Evolutionary conservation across 768 basidiomycete species (phyloP).

Genomic region (Kwoniella europaea): DNA sequence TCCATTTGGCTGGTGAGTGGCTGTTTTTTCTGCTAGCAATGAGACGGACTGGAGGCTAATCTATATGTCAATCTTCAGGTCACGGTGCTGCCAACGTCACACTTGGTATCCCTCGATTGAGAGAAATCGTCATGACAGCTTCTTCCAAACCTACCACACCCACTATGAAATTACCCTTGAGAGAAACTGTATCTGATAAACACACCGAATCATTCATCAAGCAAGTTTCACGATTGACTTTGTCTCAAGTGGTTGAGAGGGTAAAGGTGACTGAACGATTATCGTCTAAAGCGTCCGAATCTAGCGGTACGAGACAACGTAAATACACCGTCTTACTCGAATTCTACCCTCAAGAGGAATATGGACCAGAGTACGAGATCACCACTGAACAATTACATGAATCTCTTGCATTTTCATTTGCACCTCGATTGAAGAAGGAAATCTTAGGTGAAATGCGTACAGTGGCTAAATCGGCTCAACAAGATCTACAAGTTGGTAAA

Average conservation of each 20-base stretch:
- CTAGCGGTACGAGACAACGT: slow-evolving; percentile 71
- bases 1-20: slow-evolving; percentile 99
- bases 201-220: slow-evolving; percentile 83
- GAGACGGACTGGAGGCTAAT: too few species aligned
- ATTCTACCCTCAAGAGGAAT: slow-evolving; percentile 87
- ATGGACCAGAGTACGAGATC: slow-evolving; percentile 79
- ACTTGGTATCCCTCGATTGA: slow-evolving; percentile 94
- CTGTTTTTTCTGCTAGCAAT: too few species aligned
- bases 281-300: slow-evolving; percentile 60
- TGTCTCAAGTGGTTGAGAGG: slow-evolving; percentile 84
- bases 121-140: slow-evolving; percentile 99
- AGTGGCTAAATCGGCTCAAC: slow-evolving; percentile 76
- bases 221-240: slow-evolving; percentile 77
- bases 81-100: slow-evolving; percentile 99
- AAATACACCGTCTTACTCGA: slow-evolving; percentile 78
- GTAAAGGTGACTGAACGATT: slow-evolving; percentile 81
- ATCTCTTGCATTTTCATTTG: slow-evolving; percentile 75
- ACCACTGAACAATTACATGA: slow-evolving; percentile 72
- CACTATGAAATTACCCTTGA: slow-evolving; percentile 86
- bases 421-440: slow-evolving; percentile 79
- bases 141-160: slow-evolving; percentile 95
- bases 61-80: too few species aligned
- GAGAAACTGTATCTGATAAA: slow-evolving; percentile 63
- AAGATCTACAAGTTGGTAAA: slow-evolving; percentile 73
- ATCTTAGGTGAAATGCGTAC: slow-evolving; percentile 84